phyloP scores from a whole-genome alignment of 2,329 filamentous ascomycete genomes.

The Epichloe baconii region DNA sequence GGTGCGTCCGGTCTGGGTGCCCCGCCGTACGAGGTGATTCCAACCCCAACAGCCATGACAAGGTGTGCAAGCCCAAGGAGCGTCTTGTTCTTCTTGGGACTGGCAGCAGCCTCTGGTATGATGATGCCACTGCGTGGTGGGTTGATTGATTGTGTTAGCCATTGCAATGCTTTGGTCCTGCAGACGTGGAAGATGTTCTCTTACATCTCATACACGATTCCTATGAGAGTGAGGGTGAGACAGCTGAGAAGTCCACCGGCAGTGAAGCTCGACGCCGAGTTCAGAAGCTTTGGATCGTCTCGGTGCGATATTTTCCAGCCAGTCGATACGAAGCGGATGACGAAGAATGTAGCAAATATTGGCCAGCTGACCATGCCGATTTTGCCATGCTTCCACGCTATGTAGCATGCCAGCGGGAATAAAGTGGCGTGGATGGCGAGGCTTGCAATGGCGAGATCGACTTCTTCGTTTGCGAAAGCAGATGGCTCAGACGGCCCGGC shows the following conservation, averaged over 20 bases:
- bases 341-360: background rate
- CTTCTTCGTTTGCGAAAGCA: background rate
- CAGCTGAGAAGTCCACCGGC: background rate
- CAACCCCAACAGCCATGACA: background rate
- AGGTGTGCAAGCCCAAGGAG: background rate
- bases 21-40: background rate
- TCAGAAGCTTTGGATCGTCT: background rate
- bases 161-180: too few species aligned
- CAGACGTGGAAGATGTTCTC: background rate
- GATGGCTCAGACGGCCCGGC: too few species aligned
- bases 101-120: background rate
- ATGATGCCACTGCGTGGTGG: background rate
- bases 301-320: background rate
- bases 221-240: background rate
- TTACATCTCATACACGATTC: background rate
- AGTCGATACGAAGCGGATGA: background rate
- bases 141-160: background rate
- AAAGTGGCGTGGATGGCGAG: background rate
- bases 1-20: background rate
- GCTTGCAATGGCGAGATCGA: background rate
- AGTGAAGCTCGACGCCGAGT: background rate
- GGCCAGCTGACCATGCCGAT: background rate
- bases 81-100: background rate
- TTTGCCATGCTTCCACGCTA: constrained; percentile 2
- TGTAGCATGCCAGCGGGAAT: background rate